These are phyloP conservation scores for Spathaspora sp. DNA, from an alignment of 1,139 yeast genomes.

Conservation along the genomic window DNA sequence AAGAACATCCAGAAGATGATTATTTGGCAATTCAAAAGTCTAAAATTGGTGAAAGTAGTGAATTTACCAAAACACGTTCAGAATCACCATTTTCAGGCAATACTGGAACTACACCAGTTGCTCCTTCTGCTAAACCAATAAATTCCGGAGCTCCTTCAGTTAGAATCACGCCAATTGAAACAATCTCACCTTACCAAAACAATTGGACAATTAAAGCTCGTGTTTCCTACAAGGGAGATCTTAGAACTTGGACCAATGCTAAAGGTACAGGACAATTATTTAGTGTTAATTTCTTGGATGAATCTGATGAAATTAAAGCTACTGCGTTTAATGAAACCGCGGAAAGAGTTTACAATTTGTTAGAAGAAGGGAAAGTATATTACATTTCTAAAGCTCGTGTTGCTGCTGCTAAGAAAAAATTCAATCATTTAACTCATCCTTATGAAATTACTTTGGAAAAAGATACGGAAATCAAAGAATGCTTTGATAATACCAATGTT, in stretches of 20 bases:
- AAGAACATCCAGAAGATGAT: conserved; percentile 56
- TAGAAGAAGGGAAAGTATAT: conserved; percentile 90
- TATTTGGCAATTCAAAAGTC: conserved; percentile 23
- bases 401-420: conserved; percentile 81
- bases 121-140: conserved; percentile 6
- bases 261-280: conserved; percentile 90
- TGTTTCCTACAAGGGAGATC: conserved; percentile 82
- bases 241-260: conserved; percentile 84
- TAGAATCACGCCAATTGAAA: conserved; percentile 72
- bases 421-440: conserved; percentile 81
- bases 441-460: conserved; percentile 83
- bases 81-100: conserved; percentile 16
- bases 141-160: conserved; percentile 17
- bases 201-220: conserved; percentile 93
- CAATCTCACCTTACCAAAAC: conserved; percentile 86
- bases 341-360: conserved; percentile 67
- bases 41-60: conserved; percentile 7
- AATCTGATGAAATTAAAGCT: conserved; percentile 94
- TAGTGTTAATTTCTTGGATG: conserved; percentile 85
- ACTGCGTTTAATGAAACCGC: conserved; percentile 92
- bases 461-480: conserved; percentile 73
- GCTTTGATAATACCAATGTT: conserved; percentile 58
- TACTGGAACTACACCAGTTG: conserved; percentile 12
- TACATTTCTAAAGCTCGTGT: conserved; percentile 81
- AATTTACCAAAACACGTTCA: conserved; percentile 10